Base-by-base conservation (phyloP, 164 flowering plant genomes). In the Magnolia officinalis region DNA sequence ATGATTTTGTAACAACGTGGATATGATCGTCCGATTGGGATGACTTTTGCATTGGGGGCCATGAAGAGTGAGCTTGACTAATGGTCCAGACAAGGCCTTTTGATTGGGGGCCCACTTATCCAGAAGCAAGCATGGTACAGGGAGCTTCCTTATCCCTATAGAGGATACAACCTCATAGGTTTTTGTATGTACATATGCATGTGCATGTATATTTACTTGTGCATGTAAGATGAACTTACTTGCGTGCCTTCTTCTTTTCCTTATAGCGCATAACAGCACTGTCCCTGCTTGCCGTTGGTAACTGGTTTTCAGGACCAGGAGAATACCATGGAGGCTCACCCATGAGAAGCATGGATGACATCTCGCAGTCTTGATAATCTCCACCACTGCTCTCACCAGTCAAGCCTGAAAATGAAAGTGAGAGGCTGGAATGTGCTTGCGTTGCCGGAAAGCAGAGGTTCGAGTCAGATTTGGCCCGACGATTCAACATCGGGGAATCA, bases 241-340 rank as follows among this genome's bases (percentile, higher is more conserved):
- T 87, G 76, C 94, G 90, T 19, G 86, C 61, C 83, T 93, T 92
- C 87, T 90, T 94, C 85, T 94, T 94, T 79, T 91, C 98, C 87
- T 85, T 89, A 80, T 94, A 94, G 31, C 94, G 94, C 90, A 89
- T 75, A 50, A 90, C 96, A 75, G 98, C 98, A 83, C 85, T 80
- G 78, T 79, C 89, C 78, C 96, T 86, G 82, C 76, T 87, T 77
- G 83, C 81, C 29, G 92, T 77, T 74, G 86, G 79, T 11, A 72
- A 61, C 29, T 89, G 82, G 74, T 61, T 82, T 67, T 92, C 96
- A 63, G 89, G 77, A 8, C 70, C 78, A 63, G 88, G 71, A 23
- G 89, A 81, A 77, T 81, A 80, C 95, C 95, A 90, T 63, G 92
- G 93, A 73, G 95, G 94, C 76, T 92, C 94, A 70, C 93, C 97